A percentile compares a stretch with the other conserved stretches of the same genome.
Conservation (phyloP, 176 grass and related monocot genomes). For the Coix lacrymajobi region DNA sequence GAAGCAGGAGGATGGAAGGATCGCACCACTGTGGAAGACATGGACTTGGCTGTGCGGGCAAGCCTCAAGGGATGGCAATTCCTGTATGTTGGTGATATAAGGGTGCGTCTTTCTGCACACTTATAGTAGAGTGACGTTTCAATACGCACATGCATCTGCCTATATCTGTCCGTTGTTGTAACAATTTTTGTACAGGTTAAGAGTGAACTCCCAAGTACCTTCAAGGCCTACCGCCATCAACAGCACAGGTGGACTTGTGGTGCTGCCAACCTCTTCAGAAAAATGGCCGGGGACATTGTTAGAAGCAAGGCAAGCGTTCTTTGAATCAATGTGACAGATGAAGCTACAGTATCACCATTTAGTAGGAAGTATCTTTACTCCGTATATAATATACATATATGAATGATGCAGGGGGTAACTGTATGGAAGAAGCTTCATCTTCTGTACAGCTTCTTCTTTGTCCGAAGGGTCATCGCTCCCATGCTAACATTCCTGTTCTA, state of each 20-base stretch:
- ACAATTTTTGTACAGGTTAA: constrained; percentile 42
- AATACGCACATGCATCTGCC: background rate
- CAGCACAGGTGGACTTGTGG: constrained; percentile 83
- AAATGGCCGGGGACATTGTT: constrained; percentile 54
- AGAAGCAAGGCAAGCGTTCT: constrained; percentile 37
- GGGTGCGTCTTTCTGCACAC: constrained; percentile 26
- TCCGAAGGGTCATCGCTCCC: constrained; percentile 51
- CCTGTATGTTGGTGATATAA: constrained; percentile 61
- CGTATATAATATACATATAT: background rate
- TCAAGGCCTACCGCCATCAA: constrained; percentile 62
- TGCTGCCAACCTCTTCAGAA: constrained; percentile 60
- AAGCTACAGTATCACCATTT: background rate
- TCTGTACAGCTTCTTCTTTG: constrained; percentile 81
- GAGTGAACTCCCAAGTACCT: constrained; percentile 70
- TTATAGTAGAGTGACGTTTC: background rate
- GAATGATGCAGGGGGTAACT: constrained; percentile 49
- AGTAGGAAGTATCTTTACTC: background rate
- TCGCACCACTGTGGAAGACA: constrained; percentile 74
- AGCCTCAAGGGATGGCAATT: constrained; percentile 74
- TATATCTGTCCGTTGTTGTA: background rate
- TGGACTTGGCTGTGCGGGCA: constrained; percentile 73
- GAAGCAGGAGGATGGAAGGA: constrained; percentile 77
- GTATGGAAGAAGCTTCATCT: constrained; percentile 69
- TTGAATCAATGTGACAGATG: background rate
- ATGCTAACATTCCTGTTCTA: constrained; percentile 75